Evolutionary conservation across 805 yeast species (phyloP).

Genomic region (Grigorovia humatica): DNA sequence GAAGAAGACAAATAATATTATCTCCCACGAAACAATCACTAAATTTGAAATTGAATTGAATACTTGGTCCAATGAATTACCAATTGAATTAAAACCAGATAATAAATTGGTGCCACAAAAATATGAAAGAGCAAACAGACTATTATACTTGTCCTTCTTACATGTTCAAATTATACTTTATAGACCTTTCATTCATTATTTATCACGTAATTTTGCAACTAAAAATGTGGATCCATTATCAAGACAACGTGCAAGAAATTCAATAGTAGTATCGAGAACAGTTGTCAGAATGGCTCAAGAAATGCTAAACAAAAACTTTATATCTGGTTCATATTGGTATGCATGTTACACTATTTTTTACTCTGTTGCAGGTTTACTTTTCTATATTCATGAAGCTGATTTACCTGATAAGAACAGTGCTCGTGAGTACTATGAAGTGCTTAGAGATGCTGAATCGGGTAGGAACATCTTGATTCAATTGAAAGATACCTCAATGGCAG

Average conservation of each 20-base stretch:
- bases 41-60: slow-evolving; percentile 62
- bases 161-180: slow-evolving; percentile 80
- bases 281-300: slow-evolving; percentile 74
- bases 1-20: slow-evolving; percentile 23
- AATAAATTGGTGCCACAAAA: slow-evolving; percentile 26
- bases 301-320: slow-evolving; percentile 58
- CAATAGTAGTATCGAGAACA: slow-evolving; percentile 73
- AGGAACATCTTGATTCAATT: slow-evolving; percentile 59
- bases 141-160: slow-evolving; percentile 61
- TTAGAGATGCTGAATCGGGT: slow-evolving; percentile 74
- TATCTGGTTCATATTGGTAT: slow-evolving; percentile 89
- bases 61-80: slow-evolving; percentile 64
- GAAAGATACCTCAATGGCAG: slow-evolving; percentile 68
- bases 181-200: slow-evolving; percentile 75
- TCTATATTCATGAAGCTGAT: slow-evolving; percentile 54
- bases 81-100: slow-evolving; percentile 58
- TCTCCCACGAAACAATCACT: slow-evolving; percentile 41
- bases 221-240: slow-evolving; percentile 30
- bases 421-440: slow-evolving; percentile 44
- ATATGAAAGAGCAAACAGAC: slow-evolving; percentile 64
- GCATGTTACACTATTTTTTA: slow-evolving; percentile 89
- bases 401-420: slow-evolving; percentile 36
- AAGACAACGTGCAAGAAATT: slow-evolving; percentile 67
- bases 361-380: slow-evolving; percentile 79
- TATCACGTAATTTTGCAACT: slow-evolving; percentile 41